Evolutionary conservation across 2,329 filamentous ascomycete species (phyloP).

Genomic region (Purpureocillium takamizusanense): DNA sequence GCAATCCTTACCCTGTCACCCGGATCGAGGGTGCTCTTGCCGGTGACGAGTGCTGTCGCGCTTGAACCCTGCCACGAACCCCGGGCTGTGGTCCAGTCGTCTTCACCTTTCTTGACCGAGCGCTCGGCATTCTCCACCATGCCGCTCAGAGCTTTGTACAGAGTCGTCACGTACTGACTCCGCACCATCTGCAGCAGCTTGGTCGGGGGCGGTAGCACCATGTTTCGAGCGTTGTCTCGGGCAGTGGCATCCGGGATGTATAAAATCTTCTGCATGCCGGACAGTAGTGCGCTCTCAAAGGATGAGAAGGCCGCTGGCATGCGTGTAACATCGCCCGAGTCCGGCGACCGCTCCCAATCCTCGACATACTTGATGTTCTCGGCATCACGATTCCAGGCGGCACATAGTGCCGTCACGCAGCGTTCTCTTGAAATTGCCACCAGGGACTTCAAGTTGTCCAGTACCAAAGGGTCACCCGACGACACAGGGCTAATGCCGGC

Average conservation of each 20-base stretch:
- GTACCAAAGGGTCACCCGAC: slow-evolving; percentile 41
- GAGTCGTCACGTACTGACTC: slow-evolving; percentile 82
- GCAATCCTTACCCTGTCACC: slow-evolving; percentile 41
- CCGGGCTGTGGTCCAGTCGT: slow-evolving; percentile 46
- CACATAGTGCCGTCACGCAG: slow-evolving; percentile 75
- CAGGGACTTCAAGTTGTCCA: slow-evolving; percentile 67
- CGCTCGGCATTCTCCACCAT: slow-evolving; percentile 96
- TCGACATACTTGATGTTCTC: slow-evolving; percentile 89
- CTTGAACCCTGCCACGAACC: slow-evolving; percentile 29
- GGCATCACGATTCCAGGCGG: slow-evolving; percentile 87
- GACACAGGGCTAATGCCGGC: slow-evolving; percentile 62
- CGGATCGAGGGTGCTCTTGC: slow-evolving; percentile 41
- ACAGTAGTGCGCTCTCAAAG: slow-evolving; percentile 74
- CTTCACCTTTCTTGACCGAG: slow-evolving; percentile 53
- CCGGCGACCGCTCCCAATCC: slow-evolving; percentile 80
- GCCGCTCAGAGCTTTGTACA: slow-evolving; percentile 89
- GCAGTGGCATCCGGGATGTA: slow-evolving; percentile 82
- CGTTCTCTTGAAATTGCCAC: slow-evolving; percentile 76
- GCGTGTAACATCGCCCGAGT: slow-evolving; percentile 77
- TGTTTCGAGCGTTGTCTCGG: slow-evolving; percentile 63
- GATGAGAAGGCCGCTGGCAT: slow-evolving; percentile 82
- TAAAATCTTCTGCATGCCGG: slow-evolving; percentile 88
- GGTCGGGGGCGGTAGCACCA: slow-evolving; percentile 74
- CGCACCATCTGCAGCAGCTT: slow-evolving; percentile 89
- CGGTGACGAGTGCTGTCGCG: slow-evolving; percentile 25